Conservation (phyloP, 176 grass and related monocot genomes). For the Hsuehochloa calcarea region DNA sequence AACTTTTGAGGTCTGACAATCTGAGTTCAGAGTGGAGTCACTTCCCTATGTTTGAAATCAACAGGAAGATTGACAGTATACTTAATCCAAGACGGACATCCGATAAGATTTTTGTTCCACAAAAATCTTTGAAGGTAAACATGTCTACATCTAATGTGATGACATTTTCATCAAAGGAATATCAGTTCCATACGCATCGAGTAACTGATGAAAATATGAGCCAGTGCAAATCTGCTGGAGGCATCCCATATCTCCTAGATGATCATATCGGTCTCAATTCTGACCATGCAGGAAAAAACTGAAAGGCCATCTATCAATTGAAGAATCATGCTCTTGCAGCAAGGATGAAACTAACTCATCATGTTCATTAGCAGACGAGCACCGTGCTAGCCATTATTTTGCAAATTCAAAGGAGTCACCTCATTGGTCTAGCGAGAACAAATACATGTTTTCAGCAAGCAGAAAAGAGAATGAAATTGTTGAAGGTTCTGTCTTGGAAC, state of each 20-base stretch:
- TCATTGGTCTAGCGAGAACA: conserved; percentile 11
- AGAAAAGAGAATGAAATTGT: conserved; percentile 30
- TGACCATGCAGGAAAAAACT: conserved; percentile 22
- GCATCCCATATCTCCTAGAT: conserved; percentile 18
- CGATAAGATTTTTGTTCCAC: conserved; percentile 43
- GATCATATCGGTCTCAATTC: conserved; percentile 41
- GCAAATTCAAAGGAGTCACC: conserved; percentile 25
- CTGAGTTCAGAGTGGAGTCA: conserved; percentile 40
- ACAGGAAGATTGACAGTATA: conserved; percentile 66
- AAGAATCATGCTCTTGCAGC: conserved; percentile 44
- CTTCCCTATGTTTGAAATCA: conserved; percentile 74
- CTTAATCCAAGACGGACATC: conserved; percentile 51
- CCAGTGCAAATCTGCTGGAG: conserved; percentile 34
- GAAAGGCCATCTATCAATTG: conserved; percentile 47
- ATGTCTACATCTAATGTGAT: conserved; percentile 41
- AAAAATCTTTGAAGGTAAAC: conserved; percentile 40
- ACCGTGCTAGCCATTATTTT: neutral
- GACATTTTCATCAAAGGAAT: conserved; percentile 47
- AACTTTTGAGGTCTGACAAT: conserved; percentile 41
- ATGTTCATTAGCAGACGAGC: conserved; percentile 31
- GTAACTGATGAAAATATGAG: conserved; percentile 36
- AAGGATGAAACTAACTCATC: conserved; percentile 45
- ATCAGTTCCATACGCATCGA: conserved; percentile 29
- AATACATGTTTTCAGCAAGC: conserved; percentile 16
- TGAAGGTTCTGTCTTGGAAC: conserved; percentile 23